A percentile compares a stretch with the other conserved stretches of the same genome.
Conservation (phyloP, 2,329 filamentous ascomycete genomes). For the Celoporthe dispersa region DNA sequence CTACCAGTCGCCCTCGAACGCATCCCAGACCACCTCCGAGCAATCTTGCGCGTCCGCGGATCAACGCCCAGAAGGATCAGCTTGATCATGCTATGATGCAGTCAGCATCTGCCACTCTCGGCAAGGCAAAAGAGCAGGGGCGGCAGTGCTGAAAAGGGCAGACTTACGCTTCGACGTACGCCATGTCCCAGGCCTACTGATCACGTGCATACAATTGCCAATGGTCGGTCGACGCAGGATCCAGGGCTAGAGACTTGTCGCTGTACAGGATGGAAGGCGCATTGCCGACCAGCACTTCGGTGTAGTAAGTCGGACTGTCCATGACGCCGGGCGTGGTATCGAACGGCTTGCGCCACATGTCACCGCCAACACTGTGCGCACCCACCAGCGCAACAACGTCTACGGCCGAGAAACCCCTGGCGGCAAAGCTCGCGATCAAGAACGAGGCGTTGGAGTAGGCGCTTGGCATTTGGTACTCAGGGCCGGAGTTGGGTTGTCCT, state of each 20-base stretch:
- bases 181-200: slow-evolving; percentile 33
- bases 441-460: slow-evolving; percentile 29
- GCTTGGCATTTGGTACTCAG: slow-evolving; percentile 32
- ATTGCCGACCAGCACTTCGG: slow-evolving; percentile 34
- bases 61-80: slow-evolving; percentile 35
- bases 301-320: slow-evolving; percentile 36
- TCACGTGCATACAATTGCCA: slow-evolving; percentile 35
- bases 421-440: slow-evolving; percentile 32
- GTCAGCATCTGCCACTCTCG: background rate
- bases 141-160: background rate
- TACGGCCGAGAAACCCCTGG: slow-evolving; percentile 33
- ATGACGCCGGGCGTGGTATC: slow-evolving; percentile 33
- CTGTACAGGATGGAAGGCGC: slow-evolving; percentile 34
- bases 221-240: slow-evolving; percentile 32
- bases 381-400: slow-evolving; percentile 38
- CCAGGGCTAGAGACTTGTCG: slow-evolving; percentile 35
- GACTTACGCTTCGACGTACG: slow-evolving; percentile 37
- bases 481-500: slow-evolving; percentile 34
- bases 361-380: slow-evolving; percentile 36
- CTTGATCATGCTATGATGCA: slow-evolving; percentile 36
- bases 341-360: slow-evolving; percentile 32
- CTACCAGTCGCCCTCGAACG: slow-evolving; percentile 27
- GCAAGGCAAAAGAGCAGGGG: background rate
- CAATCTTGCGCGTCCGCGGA: slow-evolving; percentile 33
- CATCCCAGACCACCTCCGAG: slow-evolving; percentile 34